These are phyloP conservation scores for Trametes hirsuta DNA, from an alignment of 1,284 basidiomycete genomes.

Conservation along the genomic window DNA sequence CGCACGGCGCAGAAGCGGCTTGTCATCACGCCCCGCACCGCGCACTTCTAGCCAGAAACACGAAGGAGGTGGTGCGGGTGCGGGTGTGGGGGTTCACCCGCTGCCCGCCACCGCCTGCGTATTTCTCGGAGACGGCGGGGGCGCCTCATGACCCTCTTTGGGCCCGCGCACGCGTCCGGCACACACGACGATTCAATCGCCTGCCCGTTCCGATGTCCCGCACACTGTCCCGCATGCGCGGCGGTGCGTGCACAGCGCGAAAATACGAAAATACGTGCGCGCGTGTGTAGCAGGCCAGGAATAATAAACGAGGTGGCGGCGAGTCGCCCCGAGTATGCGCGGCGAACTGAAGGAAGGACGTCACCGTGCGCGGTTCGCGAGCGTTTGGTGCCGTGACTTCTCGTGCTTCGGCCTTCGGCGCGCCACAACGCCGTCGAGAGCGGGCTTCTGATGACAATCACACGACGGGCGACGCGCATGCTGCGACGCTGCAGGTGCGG, in stretches of 20 bases:
- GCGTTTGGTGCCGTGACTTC: neutral
- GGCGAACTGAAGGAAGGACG: neutral
- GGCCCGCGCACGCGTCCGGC: neutral
- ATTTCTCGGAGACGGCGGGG: slow-evolving; percentile 10
- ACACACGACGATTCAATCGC: slow-evolving; percentile 1
- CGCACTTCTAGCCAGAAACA: slow-evolving; percentile 7
- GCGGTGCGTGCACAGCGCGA: too few species aligned
- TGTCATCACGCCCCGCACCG: neutral
- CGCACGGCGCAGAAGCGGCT: neutral
- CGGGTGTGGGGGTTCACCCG: neutral
- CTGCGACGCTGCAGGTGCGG: neutral
- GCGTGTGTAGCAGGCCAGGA: neutral
- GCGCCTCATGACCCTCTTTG: slow-evolving; percentile 14
- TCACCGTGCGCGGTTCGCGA: neutral
- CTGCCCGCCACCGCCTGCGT: slow-evolving; percentile 1
- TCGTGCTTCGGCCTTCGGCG: slow-evolving; percentile 5
- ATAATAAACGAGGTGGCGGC: neutral
- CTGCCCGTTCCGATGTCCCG: neutral
- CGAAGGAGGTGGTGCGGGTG: neutral
- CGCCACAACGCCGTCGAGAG: slow-evolving; percentile 5
- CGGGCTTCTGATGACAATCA: neutral
- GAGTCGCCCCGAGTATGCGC: neutral
- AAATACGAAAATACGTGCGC: too few species aligned
- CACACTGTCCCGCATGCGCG: neutral
- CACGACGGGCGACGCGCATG: neutral